These are phyloP conservation scores for Xylaria sp. DNA, from an alignment of 2,329 filamentous ascomycete genomes.

Conservation along the genomic window DNA sequence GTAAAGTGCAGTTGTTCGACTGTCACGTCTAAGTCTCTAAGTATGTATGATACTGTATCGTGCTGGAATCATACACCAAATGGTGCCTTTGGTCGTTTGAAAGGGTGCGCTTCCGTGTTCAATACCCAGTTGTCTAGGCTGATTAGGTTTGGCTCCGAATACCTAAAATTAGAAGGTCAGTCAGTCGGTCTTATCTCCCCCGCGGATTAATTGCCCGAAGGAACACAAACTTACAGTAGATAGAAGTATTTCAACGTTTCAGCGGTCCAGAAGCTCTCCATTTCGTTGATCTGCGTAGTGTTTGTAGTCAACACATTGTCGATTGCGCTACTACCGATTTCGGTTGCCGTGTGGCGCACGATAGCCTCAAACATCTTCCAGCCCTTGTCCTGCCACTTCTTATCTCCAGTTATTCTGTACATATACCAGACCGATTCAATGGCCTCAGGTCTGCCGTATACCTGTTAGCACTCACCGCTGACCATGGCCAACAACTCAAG, in stretches of 20 bases:
- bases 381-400: conserved; percentile 79
- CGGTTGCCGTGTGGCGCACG: conserved; percentile 71
- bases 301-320: conserved; percentile 65
- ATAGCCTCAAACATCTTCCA: conserved; percentile 88
- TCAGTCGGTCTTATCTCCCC: not conserved
- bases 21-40: not conserved
- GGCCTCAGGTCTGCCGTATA: conserved; percentile 74
- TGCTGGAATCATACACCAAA: conserved; percentile 31
- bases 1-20: conserved; percentile 5
- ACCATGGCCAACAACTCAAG: not conserved
- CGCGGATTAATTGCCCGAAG: not conserved
- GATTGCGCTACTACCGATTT: conserved; percentile 77
- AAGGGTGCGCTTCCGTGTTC: conserved; percentile 55
- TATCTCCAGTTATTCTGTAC: conserved; percentile 88
- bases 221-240: conserved; percentile 71
- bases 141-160: conserved; percentile 64
- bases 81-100: conserved; percentile 43
- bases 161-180: conserved; percentile 37
- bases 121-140: conserved; percentile 75
- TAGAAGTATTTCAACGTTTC: conserved; percentile 96
- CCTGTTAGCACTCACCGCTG: conserved; percentile 37
- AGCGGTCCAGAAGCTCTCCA: conserved; percentile 92
- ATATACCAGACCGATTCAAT: conserved; percentile 91
- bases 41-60: not conserved
- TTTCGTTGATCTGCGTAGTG: conserved; percentile 65